A percentile compares a stretch with the other conserved stretches of the same genome.
Conservation (phyloP, 2,329 filamentous ascomycete species). For the Alternaria infectoria region DNA sequence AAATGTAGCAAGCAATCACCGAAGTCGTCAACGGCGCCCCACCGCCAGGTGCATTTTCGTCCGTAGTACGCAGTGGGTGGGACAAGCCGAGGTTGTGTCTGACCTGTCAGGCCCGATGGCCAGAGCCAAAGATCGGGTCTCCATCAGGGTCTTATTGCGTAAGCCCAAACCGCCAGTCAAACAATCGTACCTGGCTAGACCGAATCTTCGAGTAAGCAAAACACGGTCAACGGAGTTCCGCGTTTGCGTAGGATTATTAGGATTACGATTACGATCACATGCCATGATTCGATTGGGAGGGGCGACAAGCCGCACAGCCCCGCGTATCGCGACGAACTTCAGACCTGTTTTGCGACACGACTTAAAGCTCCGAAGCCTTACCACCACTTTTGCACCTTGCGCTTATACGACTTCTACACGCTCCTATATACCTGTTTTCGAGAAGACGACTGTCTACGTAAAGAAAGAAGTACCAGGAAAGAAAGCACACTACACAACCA, state of each 20-base stretch:
- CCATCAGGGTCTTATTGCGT: background rate
- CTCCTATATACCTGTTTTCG: background rate
- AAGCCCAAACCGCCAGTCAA: background rate
- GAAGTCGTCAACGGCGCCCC: background rate
- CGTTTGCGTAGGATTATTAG: background rate
- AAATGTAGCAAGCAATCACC: slow-evolving; percentile 1
- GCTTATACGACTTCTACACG: background rate
- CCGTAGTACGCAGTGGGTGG: background rate
- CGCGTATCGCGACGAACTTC: slow-evolving; percentile 8
- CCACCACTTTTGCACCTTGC: background rate
- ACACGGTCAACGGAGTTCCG: background rate
- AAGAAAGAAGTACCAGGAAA: background rate
- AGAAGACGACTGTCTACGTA: background rate
- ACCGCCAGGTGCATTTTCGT: background rate
- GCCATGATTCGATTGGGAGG: slow-evolving; percentile 15
- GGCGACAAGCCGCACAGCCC: slow-evolving; percentile 13
- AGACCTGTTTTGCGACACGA: background rate
- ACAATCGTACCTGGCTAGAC: background rate
- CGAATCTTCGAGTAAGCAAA: background rate
- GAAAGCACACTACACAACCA: slow-evolving; percentile 46
- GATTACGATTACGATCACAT: slow-evolving; percentile 2
- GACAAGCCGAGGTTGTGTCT: slow-evolving; percentile 1
- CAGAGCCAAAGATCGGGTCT: background rate
- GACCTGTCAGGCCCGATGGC: background rate
- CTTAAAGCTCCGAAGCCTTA: background rate